Evolutionary conservation across 179 eudicot species (phyloP), one percentile per base, ranked within the genome.

Genomic region (Sideroxylon spinosum): DNA sequence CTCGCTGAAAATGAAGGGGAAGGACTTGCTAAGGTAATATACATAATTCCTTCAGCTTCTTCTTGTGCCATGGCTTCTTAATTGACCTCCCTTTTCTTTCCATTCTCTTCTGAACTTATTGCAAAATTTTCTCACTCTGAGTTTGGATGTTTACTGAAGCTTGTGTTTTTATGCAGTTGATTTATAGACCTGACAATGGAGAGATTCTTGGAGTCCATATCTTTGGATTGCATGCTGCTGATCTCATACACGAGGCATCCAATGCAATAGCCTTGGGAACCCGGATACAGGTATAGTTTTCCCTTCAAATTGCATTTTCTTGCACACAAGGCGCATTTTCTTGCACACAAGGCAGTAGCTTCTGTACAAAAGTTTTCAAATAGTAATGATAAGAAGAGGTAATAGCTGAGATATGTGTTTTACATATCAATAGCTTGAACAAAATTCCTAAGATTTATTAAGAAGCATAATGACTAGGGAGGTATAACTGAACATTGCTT

Each of bases 1-100:
- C 90, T 96, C 65, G 99, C 99, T 49, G 99, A 96, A 89, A 96
- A 96, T 88, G 99, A 96, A 86, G 98, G 90, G 56, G 99, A 96
- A 81, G 99, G 99, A 75, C 79, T 94, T 74, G 99, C 99, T 75
- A 96, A 96, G 99, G 99, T 96, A 77, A 79, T 71, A 59, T 70
- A 65, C 62, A 28, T 22, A 46, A 63, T 29, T 23, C 52, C 17
- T 32, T 71, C 9, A 65, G 68, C 8, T 19, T 73, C 14, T 20
- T 60, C 3, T 22, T 29, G 32, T 73, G 72, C 20, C 60, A 14
- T 28, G 76, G 76, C 57, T 26, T 37, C 44, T 10, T 32, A 17
- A 59, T 49, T 62, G 13, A 25, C 67, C 68, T 77, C 23, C 7
- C 5, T 79, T 72, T 71, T 20, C 23, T 29, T 52, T 59, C 44